Base-by-base conservation (phyloP, 106 monocot genomes). In the Dioscorea zingiberensis region DNA sequence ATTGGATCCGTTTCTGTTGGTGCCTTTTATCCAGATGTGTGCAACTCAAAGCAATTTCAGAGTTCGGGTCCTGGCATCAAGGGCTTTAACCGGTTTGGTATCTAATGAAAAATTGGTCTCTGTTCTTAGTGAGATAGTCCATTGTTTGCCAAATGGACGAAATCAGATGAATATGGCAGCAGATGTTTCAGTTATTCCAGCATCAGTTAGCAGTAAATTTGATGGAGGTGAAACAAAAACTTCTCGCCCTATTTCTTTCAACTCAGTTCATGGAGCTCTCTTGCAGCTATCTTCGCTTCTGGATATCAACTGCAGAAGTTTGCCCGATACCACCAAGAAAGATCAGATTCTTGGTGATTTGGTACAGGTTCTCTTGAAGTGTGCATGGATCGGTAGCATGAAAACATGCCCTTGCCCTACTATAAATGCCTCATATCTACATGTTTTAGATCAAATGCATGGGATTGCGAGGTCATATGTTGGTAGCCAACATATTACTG, bases 11-110 rank as follows among this genome's bases (percentile, higher is more conserved):
- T 82, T 86, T 70, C 27, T 78, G 30, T 78, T 93, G 58, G 77
- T 79, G 78, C 89, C 92, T 70, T 89, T 89, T 63, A 87, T 93
- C 64, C 73, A 57, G 61, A 86, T 65, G 49, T 98, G 98, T 76
- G 86, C 85, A 70, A 93, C 80, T 4, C 93, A 98, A 71, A 89
- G 74, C 64, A 98, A 98, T 78, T 68, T 89, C 9, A 81, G 86
- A 29, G 76, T 98, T 53, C 85, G 98, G 58, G 72, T 87, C 68
- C 88, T 98, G 65, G 92, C 98, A 54, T 92, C 98, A 11, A 81
- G 73, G 67, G 98, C 98, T 59, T 78, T 98, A 61, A 92, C 80
- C 44, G 92, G 98, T 47, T 72, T 98, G 69, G 82, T 98, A 51
- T 98, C 92, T 47, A 89, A 93, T 74, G 98, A 98, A 59, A 88